A percentile compares a stretch with the other conserved stretches of the same genome.
Evolutionary conservation across 2,329 filamentous ascomycete genomes (phyloP).

Genomic region (Pyricularia grisea): DNA sequence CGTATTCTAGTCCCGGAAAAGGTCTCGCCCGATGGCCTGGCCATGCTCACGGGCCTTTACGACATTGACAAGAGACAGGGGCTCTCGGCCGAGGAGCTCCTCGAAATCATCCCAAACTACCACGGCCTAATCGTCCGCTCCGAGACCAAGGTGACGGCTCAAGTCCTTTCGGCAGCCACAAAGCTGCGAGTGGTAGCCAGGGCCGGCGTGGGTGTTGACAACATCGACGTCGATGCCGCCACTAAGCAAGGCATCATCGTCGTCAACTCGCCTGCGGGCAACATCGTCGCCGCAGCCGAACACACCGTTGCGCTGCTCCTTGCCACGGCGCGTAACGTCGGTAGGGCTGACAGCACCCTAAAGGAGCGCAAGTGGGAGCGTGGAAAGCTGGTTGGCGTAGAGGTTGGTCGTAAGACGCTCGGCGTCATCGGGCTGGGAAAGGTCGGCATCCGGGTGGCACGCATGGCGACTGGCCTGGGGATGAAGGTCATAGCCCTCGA

Average conservation of each 20-base stretch:
- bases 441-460: slow-evolving; percentile 70
- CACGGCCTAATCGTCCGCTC: slow-evolving; percentile 72
- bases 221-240: slow-evolving; percentile 66
- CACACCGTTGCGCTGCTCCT: slow-evolving; percentile 69
- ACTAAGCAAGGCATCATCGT: slow-evolving; percentile 69
- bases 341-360: slow-evolving; percentile 57
- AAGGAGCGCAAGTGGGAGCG: slow-evolving; percentile 70
- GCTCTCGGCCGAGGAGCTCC: slow-evolving; percentile 52
- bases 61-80: slow-evolving; percentile 61
- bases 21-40: slow-evolving; percentile 68
- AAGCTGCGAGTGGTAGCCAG: slow-evolving; percentile 70
- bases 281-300: slow-evolving; percentile 72
- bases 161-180: slow-evolving; percentile 54
- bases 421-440: slow-evolving; percentile 76
- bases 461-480: slow-evolving; percentile 67
- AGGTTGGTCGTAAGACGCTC: slow-evolving; percentile 68
- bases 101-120: slow-evolving; percentile 57
- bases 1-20: slow-evolving; percentile 69
- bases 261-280: slow-evolving; percentile 70
- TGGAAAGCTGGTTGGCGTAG: slow-evolving; percentile 63
- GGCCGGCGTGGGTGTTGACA: slow-evolving; percentile 75
- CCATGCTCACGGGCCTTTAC: slow-evolving; percentile 51
- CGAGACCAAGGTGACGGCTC: slow-evolving; percentile 69
- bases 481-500: slow-evolving; percentile 70
- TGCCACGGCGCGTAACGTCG: slow-evolving; percentile 64